These are phyloP conservation scores for Sindora glabra DNA, from an alignment of 306 rosid genomes.

Conservation along the genomic window DNA sequence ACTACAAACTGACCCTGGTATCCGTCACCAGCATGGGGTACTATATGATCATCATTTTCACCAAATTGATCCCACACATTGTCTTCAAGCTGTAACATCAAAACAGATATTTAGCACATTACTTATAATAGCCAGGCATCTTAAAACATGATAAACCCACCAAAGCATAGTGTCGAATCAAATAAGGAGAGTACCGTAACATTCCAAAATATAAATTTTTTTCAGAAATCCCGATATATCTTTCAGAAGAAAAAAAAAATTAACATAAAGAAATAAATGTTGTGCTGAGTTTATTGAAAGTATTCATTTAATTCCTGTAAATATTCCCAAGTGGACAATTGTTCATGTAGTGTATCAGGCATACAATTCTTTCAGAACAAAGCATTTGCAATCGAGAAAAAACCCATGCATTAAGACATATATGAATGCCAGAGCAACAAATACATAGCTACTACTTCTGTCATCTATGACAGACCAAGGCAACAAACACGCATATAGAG, in stretches of 20 bases:
- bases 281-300: not conserved
- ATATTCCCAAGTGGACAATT: not conserved
- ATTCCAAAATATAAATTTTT: not conserved
- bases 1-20: slow-evolving; percentile 21
- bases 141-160: not conserved
- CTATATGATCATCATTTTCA: slow-evolving; percentile 48
- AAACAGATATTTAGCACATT: slow-evolving; percentile 4
- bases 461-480: not conserved
- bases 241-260: not conserved
- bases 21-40: slow-evolving; percentile 33
- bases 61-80: slow-evolving; percentile 50
- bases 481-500: not conserved
- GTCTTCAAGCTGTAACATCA: slow-evolving; percentile 57
- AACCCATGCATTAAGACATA: not conserved
- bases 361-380: not conserved
- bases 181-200: not conserved
- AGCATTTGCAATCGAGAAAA: not conserved
- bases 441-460: not conserved
- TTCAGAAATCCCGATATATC: not conserved
- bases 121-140: not conserved
- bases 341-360: not conserved
- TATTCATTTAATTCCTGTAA: not conserved
- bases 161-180: not conserved
- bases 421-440: not conserved
- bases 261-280: not conserved